Base-by-base conservation (phyloP, 371 early-diverging fungal genomes). In the Lichtheimia ramosa region DNA sequence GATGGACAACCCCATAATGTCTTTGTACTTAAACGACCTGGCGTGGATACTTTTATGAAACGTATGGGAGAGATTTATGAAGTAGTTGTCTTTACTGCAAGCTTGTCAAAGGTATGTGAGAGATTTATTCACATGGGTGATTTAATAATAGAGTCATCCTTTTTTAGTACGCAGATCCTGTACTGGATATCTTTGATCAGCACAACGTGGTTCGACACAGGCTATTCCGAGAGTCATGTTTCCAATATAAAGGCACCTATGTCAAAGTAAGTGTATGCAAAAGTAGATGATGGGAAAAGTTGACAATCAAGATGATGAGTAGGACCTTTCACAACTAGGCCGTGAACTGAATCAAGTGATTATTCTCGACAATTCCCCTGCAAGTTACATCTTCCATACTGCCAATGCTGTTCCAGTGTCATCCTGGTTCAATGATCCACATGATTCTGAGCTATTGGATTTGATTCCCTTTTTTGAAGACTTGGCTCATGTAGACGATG, bases 341-440 rank as follows among this genome's bases (percentile, higher is more conserved):
- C 84, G 93, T 10, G 88, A 90, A 58, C 70, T 95, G 24, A 79
- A 75, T 48, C 81, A 85, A 55, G 82, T 87, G 3, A 88, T 92
- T 43, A 92, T 92, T 54, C 76, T 94, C 48, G 92, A 93, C 73
- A 92, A 92, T 74, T 93, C 94, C 23, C 96, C 96, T 24, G 89
- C 95, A 24, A 91, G 91, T 64, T 96, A 96, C 74, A 84, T 92
- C 42, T 93, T 96, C 75, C 98, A 96, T 65, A 93, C 92, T n/a
- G 81, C 87, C 48, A 97, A 97, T 73, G 97, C 96, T 25, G 91
- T 97, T 6, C 96, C 96, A 12, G 92, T 97, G 54, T 88, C 92
- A 14, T 85, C 89, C 13, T 97, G 97, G 97, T 94, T 96, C 71
- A 92, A 93, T 66, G 96, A 97, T 71, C 90, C 88, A n/a, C 91